Percentiles rank a stretch among this genome's conserved stretches.
phyloP scores from a whole-genome alignment of 2,329 filamentous ascomycete species.

The Seiridium cupressi region DNA sequence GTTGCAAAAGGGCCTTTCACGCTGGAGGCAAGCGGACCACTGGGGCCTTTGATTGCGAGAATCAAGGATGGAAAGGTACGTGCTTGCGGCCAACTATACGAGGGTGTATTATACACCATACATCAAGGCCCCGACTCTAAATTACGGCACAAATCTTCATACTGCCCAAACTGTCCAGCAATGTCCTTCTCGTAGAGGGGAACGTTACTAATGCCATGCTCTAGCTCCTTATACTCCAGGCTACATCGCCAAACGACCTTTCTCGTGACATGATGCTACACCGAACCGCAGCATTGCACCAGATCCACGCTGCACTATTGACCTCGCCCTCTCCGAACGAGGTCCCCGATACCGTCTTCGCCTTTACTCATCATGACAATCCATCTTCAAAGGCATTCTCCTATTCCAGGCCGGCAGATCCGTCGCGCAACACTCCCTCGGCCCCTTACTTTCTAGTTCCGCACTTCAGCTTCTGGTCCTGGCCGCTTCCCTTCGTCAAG shows the following conservation, averaged over 20 bases:
- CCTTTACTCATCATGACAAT: constrained; percentile 50
- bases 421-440: constrained; percentile 21
- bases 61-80: constrained; percentile 40
- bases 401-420: constrained; percentile 50
- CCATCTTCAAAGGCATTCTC: constrained; percentile 41
- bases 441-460: constrained; percentile 48
- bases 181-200: background rate
- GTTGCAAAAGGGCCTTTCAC: constrained; percentile 43
- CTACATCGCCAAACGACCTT: constrained; percentile 37
- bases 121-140: too few relatives aligned
- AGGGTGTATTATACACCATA: too few relatives aligned
- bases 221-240: constrained; percentile 43
- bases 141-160: too few relatives aligned
- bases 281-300: constrained; percentile 49
- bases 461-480: constrained; percentile 56
- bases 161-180: background rate
- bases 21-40: constrained; percentile 30
- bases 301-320: constrained; percentile 50
- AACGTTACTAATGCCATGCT: too few relatives aligned
- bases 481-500: constrained; percentile 49
- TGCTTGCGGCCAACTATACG: background rate
- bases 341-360: constrained; percentile 50
- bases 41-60: constrained; percentile 40
- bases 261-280: constrained; percentile 45
- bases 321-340: constrained; percentile 40